Conservation (phyloP, 1,139 yeast genomes). For the Schwanniomyces etchellsii region DNA sequence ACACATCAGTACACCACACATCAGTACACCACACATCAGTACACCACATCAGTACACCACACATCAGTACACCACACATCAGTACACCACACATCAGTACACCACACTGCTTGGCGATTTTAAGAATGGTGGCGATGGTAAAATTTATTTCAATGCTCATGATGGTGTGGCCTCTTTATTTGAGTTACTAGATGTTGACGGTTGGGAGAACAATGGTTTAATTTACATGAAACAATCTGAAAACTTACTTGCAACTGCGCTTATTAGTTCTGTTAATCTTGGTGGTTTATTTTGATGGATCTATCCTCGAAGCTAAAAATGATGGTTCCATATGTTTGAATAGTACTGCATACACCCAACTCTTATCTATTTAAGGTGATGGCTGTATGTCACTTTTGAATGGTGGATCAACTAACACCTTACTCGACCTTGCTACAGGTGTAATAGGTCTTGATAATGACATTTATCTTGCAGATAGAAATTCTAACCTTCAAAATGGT, state of each 20-base stretch:
- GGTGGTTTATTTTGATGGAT: slow-evolving; percentile 2
- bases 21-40: too few species aligned
- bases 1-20: too few species aligned
- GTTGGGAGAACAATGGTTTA: slow-evolving; percentile 3
- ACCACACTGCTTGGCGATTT: slow-evolving; percentile 2
- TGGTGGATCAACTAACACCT: too few species aligned
- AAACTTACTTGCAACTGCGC: slow-evolving; percentile 3
- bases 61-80: too few species aligned
- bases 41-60: too few species aligned
- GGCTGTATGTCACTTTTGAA: too few species aligned
- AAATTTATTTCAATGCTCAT: slow-evolving; percentile 1
- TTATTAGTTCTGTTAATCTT: slow-evolving; percentile 2
- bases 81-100: too few species aligned
- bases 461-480: slow-evolving; percentile 2
- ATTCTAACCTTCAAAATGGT: slow-evolving; percentile 2
- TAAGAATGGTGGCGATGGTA: slow-evolving; percentile 2
- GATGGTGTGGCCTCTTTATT: slow-evolving; percentile 2
- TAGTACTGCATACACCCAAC: too few species aligned
- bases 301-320: slow-evolving; percentile 1
- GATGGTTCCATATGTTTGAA: too few species aligned
- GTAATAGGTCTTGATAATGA: slow-evolving; percentile 3
- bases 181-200: slow-evolving; percentile 2
- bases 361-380: too few species aligned
- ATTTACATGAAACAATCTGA: slow-evolving; percentile 2
- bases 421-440: too few species aligned